phyloP scores from a whole-genome alignment of 148 eudicot species.

The Cornus florida region DNA sequence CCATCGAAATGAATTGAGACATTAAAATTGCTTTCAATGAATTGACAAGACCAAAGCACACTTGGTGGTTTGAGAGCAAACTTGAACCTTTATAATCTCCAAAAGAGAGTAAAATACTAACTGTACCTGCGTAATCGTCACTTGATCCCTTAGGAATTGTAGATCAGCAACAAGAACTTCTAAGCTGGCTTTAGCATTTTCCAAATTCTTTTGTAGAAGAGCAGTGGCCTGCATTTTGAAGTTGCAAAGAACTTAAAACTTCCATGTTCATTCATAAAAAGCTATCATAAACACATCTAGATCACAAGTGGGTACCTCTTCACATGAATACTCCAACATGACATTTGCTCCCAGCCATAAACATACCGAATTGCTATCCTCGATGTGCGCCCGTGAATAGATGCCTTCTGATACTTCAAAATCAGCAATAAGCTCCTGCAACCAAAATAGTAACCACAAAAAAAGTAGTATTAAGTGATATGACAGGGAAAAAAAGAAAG shows the following conservation, averaged over 20 bases:
- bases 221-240: slow-evolving; percentile 56
- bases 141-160: slow-evolving; percentile 90
- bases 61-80: background rate
- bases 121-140: slow-evolving; percentile 79
- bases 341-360: slow-evolving; percentile 96
- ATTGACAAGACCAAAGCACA: background rate
- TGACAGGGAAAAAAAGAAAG: background rate
- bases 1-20: background rate
- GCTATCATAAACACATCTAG: slow-evolving; percentile 6
- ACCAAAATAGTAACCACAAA: background rate
- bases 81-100: background rate
- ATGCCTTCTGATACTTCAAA: slow-evolving; percentile 95
- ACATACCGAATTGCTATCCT: slow-evolving; percentile 80
- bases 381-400: slow-evolving; percentile 74
- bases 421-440: slow-evolving; percentile 79
- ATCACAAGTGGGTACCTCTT: slow-evolving; percentile 58
- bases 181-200: slow-evolving; percentile 88
- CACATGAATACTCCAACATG: slow-evolving; percentile 94
- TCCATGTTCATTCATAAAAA: background rate
- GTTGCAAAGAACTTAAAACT: background rate
- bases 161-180: slow-evolving; percentile 81
- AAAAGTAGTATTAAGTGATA: background rate
- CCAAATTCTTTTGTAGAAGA: slow-evolving; percentile 78
- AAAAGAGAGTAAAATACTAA: background rate
- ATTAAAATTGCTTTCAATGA: background rate